Base-by-base conservation (phyloP, 2,329 filamentous ascomycete species). In the Nemania diffusa region DNA sequence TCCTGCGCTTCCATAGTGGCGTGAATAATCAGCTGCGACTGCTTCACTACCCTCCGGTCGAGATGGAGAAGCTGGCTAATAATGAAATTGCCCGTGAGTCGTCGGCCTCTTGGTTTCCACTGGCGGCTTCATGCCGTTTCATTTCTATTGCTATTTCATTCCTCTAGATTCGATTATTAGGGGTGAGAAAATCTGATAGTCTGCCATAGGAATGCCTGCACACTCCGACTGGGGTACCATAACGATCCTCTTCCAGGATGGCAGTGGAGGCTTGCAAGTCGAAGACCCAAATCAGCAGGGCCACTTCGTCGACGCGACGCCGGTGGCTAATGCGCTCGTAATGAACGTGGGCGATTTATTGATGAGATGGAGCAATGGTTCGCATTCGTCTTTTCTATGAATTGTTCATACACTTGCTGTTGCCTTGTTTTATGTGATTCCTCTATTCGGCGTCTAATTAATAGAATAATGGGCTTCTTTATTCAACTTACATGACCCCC, bases 1-100 rank as follows among this genome's bases (percentile, higher is more conserved):
- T 86, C n/a, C 69, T 82, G 2, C 75, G 76, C 22, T 81, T 84
- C 51, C 88, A 90, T 75, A 83, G 81, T 37, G 84, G 84, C 0
- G 80, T 84, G 64, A 84, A 88, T 70, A 88, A 88, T 68, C 88
- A 90, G 67, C 79, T 90, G 9, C 83, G 89, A 1, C 76, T 91
- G 27, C 78, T 90, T 17, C 88, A 90, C 73, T 91, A 88, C 67
- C 84, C 85, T 0, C 78, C 82, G 2, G 78, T 86, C 4, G 78
- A 81, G 27, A 81, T 80, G 5, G 77, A 78, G 34, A 80, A 79
- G 40, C 74, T 87, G 22, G 78, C 80, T 32, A 81, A 78, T 48
- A 79, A 81, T 13, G 72, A 78, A 17, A 79, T 82, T 42, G 81
- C 83, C 9, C 78, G 85, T 70, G 51, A 64, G 59, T 64, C 40